phyloP scores from a whole-genome alignment of 2,329 filamentous ascomycete genomes.

The Pleomassaria siparia region DNA sequence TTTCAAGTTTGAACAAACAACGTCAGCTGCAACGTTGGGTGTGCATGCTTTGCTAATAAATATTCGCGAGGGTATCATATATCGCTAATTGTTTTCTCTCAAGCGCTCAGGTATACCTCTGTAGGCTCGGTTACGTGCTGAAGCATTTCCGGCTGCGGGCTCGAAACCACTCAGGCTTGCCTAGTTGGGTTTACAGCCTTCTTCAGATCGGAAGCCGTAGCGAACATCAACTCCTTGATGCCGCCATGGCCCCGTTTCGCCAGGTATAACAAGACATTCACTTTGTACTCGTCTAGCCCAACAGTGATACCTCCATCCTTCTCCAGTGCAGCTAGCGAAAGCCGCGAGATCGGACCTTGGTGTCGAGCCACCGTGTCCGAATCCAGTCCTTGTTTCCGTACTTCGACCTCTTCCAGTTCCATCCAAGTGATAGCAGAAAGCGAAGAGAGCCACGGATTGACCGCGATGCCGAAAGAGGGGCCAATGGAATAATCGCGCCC shows the following conservation, averaged over 20 bases:
- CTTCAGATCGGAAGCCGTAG: slow-evolving; percentile 75
- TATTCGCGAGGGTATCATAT: too few relatives aligned
- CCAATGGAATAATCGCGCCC: slow-evolving; percentile 44
- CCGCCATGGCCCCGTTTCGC: slow-evolving; percentile 66
- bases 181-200: background rate
- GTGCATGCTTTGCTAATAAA: too few relatives aligned
- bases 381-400: slow-evolving; percentile 26
- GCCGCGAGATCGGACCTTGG: slow-evolving; percentile 65
- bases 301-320: slow-evolving; percentile 66
- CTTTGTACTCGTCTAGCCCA: slow-evolving; percentile 72
- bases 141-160: too few relatives aligned
- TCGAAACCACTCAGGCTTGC: background rate
- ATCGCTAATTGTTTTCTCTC: too few relatives aligned
- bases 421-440: slow-evolving; percentile 52
- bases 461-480: slow-evolving; percentile 50
- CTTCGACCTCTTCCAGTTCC: slow-evolving; percentile 50
- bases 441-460: slow-evolving; percentile 49
- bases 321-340: slow-evolving; percentile 63
- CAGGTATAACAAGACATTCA: slow-evolving; percentile 70
- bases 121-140: too few relatives aligned
- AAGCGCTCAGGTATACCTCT: too few relatives aligned
- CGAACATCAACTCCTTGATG: slow-evolving; percentile 72
- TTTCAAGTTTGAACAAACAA: too few relatives aligned
- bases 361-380: slow-evolving; percentile 31
- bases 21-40: too few relatives aligned